Evolutionary conservation across 805 yeast genomes (phyloP), one percentile per base, ranked within the genome.

Genomic region (Wickerhamiella occidentalis): DNA sequence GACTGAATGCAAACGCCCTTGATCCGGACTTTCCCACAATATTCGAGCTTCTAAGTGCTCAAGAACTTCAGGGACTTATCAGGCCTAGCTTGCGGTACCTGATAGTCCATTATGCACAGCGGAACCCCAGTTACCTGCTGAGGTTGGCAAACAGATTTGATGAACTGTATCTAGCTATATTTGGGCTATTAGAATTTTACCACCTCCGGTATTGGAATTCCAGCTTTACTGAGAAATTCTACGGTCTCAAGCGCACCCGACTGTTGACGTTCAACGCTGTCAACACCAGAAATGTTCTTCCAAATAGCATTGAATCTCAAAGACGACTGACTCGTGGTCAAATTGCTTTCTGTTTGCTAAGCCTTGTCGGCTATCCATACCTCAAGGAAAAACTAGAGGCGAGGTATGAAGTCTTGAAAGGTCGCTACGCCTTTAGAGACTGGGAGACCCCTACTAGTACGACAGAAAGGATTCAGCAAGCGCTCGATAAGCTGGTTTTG

Each of bases 221-320:
- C 0, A 77, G 92, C 2, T 85, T 90, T 59, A 85, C 94, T 0
- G 96, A 90, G 63, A 83, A 84, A 60, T 90, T 90, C 61, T 90
- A 90, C 61, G 97, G 96, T 1, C 66, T 90, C 54, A 86, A 86
- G 60, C 70, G 94, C 44, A 74, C 75, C 6, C 56, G 63, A 3
- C 55, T 54, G 30, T 60, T 70, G 21, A 55, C 56, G 8, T 54
- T 58, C 35, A 43, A 45, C 3, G 60, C 66, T 1, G 54, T 61
- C 11, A 57, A 61, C 13, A 54, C 68, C 13, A 53, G 58, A 15
- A 46, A 51, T 5, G 55, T 59, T 1, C 60, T 63, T 60, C 70
- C 62, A n/a, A 57, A 57, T 23, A 48, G 64, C 41, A 64, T 80
- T 2, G 81, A 79, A 49, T 65, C 66, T 33, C 65, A 77, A 53